These are phyloP conservation scores for Trypethelium eluteriae DNA, from an alignment of 495 filamentous ascomycete genomes.

Conservation along the genomic window DNA sequence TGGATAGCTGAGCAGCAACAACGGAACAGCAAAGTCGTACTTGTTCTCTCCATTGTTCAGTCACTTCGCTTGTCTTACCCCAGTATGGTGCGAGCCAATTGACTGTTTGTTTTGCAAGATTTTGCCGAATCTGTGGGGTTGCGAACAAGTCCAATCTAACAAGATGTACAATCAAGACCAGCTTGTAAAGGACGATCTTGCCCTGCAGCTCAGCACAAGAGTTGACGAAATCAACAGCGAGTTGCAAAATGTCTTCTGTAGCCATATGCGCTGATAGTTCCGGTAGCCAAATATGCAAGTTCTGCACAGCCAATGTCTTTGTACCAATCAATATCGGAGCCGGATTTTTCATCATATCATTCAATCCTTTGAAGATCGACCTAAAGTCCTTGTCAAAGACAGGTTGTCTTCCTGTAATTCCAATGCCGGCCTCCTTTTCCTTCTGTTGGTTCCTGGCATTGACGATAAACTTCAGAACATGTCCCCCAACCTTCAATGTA, in stretches of 20 bases:
- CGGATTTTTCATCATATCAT: conserved; percentile 66
- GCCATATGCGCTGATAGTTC: conserved; percentile 70
- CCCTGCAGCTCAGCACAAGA: conserved; percentile 82
- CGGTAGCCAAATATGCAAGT: conserved; percentile 94
- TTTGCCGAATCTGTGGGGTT: conserved; percentile 61
- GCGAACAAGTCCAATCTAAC: conserved; percentile 72
- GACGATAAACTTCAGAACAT: conserved; percentile 91
- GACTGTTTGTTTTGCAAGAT: conserved; percentile 71
- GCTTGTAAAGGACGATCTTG: conserved; percentile 88
- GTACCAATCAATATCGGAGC: conserved; percentile 83
- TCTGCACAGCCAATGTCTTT: conserved; percentile 90
- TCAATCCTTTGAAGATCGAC: conserved; percentile 64
- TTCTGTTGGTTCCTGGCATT: conserved; percentile 81
- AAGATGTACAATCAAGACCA: conserved; percentile 86
- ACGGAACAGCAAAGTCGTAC: conserved; percentile 87
- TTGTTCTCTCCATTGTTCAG: conserved; percentile 84
- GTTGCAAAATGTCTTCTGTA: conserved; percentile 77
- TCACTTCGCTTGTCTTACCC: conserved; percentile 66
- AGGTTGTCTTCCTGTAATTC: conserved; percentile 67
- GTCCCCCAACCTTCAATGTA: conserved; percentile 88
- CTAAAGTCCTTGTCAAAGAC: conserved; percentile 77
- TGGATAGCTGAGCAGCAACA: conserved; percentile 69
- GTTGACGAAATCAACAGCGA: conserved; percentile 89
- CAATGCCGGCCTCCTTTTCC: conserved; percentile 79
- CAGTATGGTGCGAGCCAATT: conserved; percentile 92